These are phyloP conservation scores for Gracilaria domingensis DNA, from an alignment of 23 red algal species.

Conservation along the genomic window DNA sequence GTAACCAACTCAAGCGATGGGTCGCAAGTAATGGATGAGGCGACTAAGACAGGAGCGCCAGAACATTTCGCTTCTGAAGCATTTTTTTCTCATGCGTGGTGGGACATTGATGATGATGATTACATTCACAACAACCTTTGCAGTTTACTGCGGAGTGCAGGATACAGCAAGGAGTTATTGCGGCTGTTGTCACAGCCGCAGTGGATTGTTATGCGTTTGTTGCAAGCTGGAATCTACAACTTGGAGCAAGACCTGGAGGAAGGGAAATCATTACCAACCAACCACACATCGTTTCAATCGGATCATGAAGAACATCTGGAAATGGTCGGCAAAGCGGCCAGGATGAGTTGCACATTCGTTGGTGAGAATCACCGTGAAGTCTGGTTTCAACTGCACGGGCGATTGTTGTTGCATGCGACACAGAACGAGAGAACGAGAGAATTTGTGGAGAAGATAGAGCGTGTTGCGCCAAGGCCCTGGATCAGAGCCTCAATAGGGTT, in stretches of 20 bases:
- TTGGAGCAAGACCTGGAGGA: background rate
- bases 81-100: too few relatives aligned
- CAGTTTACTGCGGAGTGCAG: background rate
- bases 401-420: conserved; percentile 24
- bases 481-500: background rate
- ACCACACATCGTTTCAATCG: background rate
- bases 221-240: background rate
- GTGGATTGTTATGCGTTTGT: background rate
- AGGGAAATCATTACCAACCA: background rate
- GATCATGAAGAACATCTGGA: background rate
- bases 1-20: too few relatives aligned
- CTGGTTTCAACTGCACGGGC: conserved; percentile 24
- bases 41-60: too few relatives aligned
- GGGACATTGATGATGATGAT: background rate
- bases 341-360: conserved; percentile 1
- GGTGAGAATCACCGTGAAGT: background rate
- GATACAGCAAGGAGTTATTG: background rate
- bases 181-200: background rate
- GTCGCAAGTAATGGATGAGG: too few relatives aligned
- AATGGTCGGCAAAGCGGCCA: background rate
- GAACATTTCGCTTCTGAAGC: too few relatives aligned
- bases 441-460: conserved; percentile 17
- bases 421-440: background rate
- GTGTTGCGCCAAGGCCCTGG: background rate
- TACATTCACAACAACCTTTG: conserved; percentile 18